These are phyloP conservation scores for Cercospora nicotianae DNA, from an alignment of 2,329 filamentous ascomycete species.

Conservation along the genomic window DNA sequence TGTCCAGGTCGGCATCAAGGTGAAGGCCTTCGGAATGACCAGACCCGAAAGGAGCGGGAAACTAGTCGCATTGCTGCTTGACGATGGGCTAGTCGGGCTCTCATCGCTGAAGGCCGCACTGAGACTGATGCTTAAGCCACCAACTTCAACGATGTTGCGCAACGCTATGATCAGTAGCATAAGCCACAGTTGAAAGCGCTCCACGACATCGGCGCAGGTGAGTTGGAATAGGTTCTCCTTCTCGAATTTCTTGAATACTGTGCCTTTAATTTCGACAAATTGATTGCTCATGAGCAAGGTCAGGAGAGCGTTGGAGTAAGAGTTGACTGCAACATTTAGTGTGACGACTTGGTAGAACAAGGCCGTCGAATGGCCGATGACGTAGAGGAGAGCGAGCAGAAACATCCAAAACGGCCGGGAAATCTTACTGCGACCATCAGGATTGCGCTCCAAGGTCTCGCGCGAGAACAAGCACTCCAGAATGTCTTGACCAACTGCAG, in stretches of 20 bases:
- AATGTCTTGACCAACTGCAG: slow-evolving; percentile 91
- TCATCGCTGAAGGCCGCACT: slow-evolving; percentile 28
- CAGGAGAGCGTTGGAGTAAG: slow-evolving; percentile 92
- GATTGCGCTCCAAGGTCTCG: slow-evolving; percentile 84
- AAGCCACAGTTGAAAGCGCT: slow-evolving; percentile 95
- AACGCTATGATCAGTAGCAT: slow-evolving; percentile 96
- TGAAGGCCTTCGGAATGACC: slow-evolving; percentile 88
- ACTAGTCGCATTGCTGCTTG: slow-evolving; percentile 50
- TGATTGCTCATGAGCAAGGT: slow-evolving; percentile 94
- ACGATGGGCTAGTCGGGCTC: slow-evolving; percentile 31
- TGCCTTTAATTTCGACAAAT: slow-evolving; percentile 98
- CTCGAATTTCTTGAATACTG: slow-evolving; percentile 97
- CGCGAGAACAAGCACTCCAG: slow-evolving; percentile 92
- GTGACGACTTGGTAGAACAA: slow-evolving; percentile 98
- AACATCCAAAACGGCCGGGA: slow-evolving; percentile 90
- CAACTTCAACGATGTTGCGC: slow-evolving; percentile 93
- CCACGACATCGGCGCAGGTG: slow-evolving; percentile 93
- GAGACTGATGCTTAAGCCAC: slow-evolving; percentile 65
- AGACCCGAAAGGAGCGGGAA: slow-evolving; percentile 58
- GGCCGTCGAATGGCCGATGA: slow-evolving; percentile 79
- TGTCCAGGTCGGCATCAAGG: slow-evolving; percentile 79
- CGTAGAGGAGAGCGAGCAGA: slow-evolving; percentile 79
- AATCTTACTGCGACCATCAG: slow-evolving; percentile 86
- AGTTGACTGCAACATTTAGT: slow-evolving; percentile 96
- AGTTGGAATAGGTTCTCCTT: slow-evolving; percentile 97